Base-by-base conservation (phyloP, 208 protist genomes). In the Tritrichomonas foetus region DNA sequence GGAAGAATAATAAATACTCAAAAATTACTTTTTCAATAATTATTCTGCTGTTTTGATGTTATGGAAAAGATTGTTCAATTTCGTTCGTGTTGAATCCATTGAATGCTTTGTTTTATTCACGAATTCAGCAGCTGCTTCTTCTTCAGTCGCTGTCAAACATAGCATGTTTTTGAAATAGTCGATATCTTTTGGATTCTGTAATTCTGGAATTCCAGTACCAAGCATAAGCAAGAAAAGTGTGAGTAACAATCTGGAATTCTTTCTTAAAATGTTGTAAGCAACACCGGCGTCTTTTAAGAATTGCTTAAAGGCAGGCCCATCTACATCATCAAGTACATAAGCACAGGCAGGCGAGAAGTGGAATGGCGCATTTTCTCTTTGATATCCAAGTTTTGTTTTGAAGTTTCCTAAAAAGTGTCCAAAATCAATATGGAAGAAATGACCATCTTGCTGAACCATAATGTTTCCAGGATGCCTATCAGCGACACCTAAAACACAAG, bases 351-450 rank as follows among this genome's bases (percentile, higher is more conserved):
- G 92, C 0, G 97, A 97, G 92, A 98, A 98, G 50, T 98, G 97
- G 94, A 98, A 98, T 27, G 98, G 97, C 0, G 96, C 96, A 16
- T 96, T 97, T 94, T 99, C 98, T n/a, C 98, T 94, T 95, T 98
- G 98, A 80, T 98, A 96, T 50, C 97, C 97, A 78, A 98, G 97
- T 93, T 98, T 98, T 0, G 95, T 97, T 96, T 99, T 98, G 95
- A 97, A 98, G 94, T 99, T 98, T 16, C 98, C 98, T 9, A 99
- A 94, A 93, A 99, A 98, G 95, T 99, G 98, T 44, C 97, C 98
- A 96, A 99, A 99, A 95, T 99, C 97, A 94, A 98, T 99, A 95
- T 98, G 97, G 78, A 96, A 95, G 74, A 97, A 94, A 93, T 97
- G 96, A 16, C 97, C 97, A 39, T 95, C 80, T 33, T 95, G 66